Percentiles rank a stretch among this genome's conserved stretches.
Conservation (phyloP, 192 early-diverging fungal genomes). For the Rhizophagus clarus region DNA sequence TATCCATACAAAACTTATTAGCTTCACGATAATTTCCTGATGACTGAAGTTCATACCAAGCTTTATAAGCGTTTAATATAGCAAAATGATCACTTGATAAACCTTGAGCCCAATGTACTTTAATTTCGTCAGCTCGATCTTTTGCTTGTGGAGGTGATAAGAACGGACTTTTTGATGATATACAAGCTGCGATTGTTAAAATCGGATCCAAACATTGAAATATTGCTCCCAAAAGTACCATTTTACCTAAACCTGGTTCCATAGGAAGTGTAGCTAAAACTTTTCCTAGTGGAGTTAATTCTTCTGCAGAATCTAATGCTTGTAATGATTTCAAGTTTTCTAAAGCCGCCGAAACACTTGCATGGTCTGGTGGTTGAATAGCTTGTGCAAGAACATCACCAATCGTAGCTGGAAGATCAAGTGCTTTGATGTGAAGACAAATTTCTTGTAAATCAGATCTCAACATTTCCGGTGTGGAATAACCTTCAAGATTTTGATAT, state of each 20-base stretch:
- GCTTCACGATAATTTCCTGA: constrained; percentile 27
- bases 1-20: constrained; percentile 46
- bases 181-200: constrained; percentile 58
- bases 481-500: constrained; percentile 47
- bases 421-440: constrained; percentile 52
- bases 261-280: constrained; percentile 62
- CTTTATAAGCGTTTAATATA: constrained; percentile 50
- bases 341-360: constrained; percentile 43
- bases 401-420: constrained; percentile 42
- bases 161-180: constrained; percentile 52
- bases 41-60: constrained; percentile 43
- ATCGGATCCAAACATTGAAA: constrained; percentile 71
- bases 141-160: constrained; percentile 40
- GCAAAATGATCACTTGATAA: constrained; percentile 49
- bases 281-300: constrained; percentile 64
- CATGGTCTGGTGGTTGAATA: constrained; percentile 47
- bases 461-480: constrained; percentile 60
- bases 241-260: constrained; percentile 72
- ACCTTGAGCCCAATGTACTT: constrained; percentile 46
- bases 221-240: constrained; percentile 60
- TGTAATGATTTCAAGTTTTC: constrained; percentile 42
- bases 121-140: constrained; percentile 44
- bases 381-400: constrained; percentile 44
- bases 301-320: constrained; percentile 49
- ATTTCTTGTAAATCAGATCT: constrained; percentile 53